Percentiles rank a stretch among this genome's conserved stretches.
Evolutionary conservation across 129 eudicot genomes (phyloP).

Genomic region (Lactuca saligna): DNA sequence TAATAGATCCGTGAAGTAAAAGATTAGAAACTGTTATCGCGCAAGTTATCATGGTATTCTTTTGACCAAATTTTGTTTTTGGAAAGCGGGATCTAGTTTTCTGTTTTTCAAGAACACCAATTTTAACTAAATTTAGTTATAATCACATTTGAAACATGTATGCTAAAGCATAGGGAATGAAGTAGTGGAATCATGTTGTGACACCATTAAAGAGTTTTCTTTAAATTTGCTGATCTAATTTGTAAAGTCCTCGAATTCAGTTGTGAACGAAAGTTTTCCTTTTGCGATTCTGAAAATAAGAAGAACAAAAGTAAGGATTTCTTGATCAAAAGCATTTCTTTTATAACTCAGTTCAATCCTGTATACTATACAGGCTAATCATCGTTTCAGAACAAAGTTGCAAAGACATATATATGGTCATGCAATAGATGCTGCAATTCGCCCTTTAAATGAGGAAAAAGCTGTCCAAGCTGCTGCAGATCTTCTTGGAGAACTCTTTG

Average conservation of each 20-base stretch:
- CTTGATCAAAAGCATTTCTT: no score
- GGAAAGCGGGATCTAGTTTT: background rate
- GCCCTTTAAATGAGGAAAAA: slow-evolving; percentile 78
- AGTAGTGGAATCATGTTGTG: background rate
- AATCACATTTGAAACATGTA: background rate
- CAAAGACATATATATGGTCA: slow-evolving; percentile 77
- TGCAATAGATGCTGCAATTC: slow-evolving; percentile 77
- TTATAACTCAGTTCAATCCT: background rate
- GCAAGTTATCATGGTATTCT: no score
- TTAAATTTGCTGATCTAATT: background rate
- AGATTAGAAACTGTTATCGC: no score
- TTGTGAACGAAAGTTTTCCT: no score
- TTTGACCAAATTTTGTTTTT: no score
- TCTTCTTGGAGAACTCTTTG: slow-evolving; percentile 76
- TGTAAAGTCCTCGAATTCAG: no score
- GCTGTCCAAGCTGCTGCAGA: slow-evolving; percentile 97
- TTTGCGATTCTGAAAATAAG: no score
- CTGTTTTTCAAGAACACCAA: background rate
- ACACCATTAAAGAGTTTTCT: no score
- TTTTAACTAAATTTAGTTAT: slow-evolving; percentile 1
- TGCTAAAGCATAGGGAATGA: no score
- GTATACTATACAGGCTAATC: slow-evolving; percentile 58
- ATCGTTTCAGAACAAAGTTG: slow-evolving; percentile 67
- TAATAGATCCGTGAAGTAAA: background rate
- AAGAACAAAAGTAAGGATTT: no score